A percentile compares a stretch with the other conserved stretches of the same genome.
Evolutionary conservation across 2,329 filamentous ascomycete species (phyloP).

Genomic region (Claviceps arundinis): DNA sequence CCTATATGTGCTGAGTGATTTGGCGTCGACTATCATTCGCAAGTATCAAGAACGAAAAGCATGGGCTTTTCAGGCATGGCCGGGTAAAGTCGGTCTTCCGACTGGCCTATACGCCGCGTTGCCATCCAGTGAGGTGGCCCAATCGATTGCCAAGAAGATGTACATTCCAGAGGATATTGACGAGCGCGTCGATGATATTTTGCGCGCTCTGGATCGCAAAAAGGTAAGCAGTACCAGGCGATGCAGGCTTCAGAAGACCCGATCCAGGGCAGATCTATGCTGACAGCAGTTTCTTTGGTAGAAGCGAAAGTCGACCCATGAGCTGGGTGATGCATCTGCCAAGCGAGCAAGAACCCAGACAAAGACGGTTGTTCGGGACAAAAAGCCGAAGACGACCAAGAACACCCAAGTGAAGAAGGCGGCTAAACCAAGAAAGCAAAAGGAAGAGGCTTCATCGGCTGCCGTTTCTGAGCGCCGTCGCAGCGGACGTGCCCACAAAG

Average conservation of each 20-base stretch:
- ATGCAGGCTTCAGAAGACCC: too few relatives aligned
- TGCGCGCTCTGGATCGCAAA: constrained; percentile 56
- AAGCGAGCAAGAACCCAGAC: constrained; percentile 25
- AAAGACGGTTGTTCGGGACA: constrained; percentile 24
- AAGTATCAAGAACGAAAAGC: constrained; percentile 76
- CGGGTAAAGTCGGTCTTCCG: constrained; percentile 69
- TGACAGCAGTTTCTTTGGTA: constrained; percentile 18
- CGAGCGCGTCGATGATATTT: constrained; percentile 58
- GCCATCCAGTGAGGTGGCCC: constrained; percentile 62
- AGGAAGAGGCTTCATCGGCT: constrained; percentile 14
- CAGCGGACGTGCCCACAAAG: constrained; percentile 36
- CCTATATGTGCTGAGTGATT: constrained; percentile 77
- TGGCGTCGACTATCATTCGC: constrained; percentile 69
- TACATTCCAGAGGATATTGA: constrained; percentile 68
- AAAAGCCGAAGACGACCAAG: constrained; percentile 24
- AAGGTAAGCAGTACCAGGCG: constrained; percentile 33
- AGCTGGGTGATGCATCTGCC: constrained; percentile 30
- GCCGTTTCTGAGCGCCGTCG: constrained; percentile 37
- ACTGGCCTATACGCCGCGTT: constrained; percentile 65
- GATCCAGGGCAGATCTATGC: constrained; percentile 3
- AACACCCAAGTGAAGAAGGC: constrained; percentile 12
- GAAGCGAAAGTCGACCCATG: constrained; percentile 45
- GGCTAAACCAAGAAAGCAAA: constrained; percentile 20
- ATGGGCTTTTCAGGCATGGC: constrained; percentile 75
- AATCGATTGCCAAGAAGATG: constrained; percentile 74